Evolutionary conservation across 2,329 filamentous ascomycete genomes (phyloP).

Genomic region (Fusarium odoratissimum): DNA sequence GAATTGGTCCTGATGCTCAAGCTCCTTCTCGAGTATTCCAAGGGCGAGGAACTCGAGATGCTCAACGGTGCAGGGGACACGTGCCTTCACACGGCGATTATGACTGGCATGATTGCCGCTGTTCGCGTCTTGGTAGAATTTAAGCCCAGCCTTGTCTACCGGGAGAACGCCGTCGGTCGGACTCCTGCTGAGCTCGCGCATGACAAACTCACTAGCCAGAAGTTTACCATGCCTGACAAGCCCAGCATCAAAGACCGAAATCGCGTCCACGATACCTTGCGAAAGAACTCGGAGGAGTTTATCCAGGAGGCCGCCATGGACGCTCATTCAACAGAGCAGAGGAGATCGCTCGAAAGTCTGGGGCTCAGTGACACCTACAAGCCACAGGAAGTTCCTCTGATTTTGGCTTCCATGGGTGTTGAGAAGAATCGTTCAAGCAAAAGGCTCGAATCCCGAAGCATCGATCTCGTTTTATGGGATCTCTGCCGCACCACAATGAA

Average conservation of each 20-base stretch:
- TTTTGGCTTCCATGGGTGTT: slow-evolving; percentile 45
- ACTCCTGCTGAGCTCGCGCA: slow-evolving; percentile 77
- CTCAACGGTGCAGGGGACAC: slow-evolving; percentile 75
- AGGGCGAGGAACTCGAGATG: slow-evolving; percentile 66
- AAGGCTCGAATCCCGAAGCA: slow-evolving; percentile 4
- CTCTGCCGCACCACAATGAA: slow-evolving; percentile 49
- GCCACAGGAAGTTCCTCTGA: slow-evolving; percentile 38
- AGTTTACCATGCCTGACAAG: slow-evolving; percentile 45
- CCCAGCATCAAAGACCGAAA: slow-evolving; percentile 5
- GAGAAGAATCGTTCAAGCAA: slow-evolving; percentile 22
- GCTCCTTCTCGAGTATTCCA: slow-evolving; percentile 65
- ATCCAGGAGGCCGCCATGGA: slow-evolving; percentile 16
- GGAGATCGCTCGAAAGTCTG: slow-evolving; percentile 34
- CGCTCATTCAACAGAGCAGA: slow-evolving; percentile 31
- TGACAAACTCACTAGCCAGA: slow-evolving; percentile 61
- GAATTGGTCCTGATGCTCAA: slow-evolving; percentile 57
- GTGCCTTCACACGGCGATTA: slow-evolving; percentile 68
- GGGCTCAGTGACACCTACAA: slow-evolving; percentile 48
- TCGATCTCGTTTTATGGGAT: slow-evolving; percentile 49
- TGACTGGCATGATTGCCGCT: slow-evolving; percentile 51
- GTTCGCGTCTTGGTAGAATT: slow-evolving; percentile 62
- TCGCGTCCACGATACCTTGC: neutral
- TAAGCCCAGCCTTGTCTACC: slow-evolving; percentile 69
- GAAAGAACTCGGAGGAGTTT: slow-evolving; percentile 22
- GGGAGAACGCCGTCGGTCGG: slow-evolving; percentile 80